These are phyloP conservation scores for Phialophora expanda DNA, from an alignment of 2,329 filamentous ascomycete species.

Conservation along the genomic window DNA sequence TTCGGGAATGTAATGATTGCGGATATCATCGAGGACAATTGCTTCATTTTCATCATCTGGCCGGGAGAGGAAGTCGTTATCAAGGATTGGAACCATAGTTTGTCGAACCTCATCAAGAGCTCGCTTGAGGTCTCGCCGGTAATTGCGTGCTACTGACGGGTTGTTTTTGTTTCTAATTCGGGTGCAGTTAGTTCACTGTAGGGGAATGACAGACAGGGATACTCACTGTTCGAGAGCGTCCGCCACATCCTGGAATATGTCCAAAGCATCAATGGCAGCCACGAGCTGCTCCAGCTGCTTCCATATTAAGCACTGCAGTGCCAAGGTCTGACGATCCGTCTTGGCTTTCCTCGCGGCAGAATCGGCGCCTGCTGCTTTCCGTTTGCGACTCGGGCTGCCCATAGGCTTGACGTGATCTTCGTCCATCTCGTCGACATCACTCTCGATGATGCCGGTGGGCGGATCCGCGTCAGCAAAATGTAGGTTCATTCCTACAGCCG, in stretches of 20 bases:
- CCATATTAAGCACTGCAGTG: conserved; percentile 65
- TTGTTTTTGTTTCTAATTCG: conserved; percentile 40
- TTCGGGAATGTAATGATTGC: conserved; percentile 82
- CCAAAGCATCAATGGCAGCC: conserved; percentile 68
- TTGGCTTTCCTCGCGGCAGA: conserved; percentile 47
- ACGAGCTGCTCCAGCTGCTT: conserved; percentile 72
- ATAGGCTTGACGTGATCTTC: conserved; percentile 40
- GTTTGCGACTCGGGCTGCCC: conserved; percentile 39
- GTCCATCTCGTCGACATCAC: conserved; percentile 38
- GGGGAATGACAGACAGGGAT: not conserved
- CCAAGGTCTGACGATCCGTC: conserved; percentile 51
- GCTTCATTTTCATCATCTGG: conserved; percentile 58
- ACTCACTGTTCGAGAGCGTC: conserved; percentile 52
- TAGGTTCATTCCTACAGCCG: conserved; percentile 48
- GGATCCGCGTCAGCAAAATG: conserved; percentile 37
- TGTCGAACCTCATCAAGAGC: conserved; percentile 62
- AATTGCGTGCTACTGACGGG: conserved; percentile 51
- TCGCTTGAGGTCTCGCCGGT: conserved; percentile 61
- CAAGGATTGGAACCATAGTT: conserved; percentile 65
- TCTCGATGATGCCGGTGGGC: conserved; percentile 36
- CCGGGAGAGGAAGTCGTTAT: conserved; percentile 65
- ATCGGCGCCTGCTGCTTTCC: conserved; percentile 37
- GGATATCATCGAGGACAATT: conserved; percentile 67
- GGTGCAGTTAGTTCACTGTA: conserved; percentile 24
- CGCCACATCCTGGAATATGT: conserved; percentile 66